Evolutionary conservation across 352 stramenopile species (phyloP), one percentile per base, ranked within the genome.

Genomic region (Phytophthora aleatoria): DNA sequence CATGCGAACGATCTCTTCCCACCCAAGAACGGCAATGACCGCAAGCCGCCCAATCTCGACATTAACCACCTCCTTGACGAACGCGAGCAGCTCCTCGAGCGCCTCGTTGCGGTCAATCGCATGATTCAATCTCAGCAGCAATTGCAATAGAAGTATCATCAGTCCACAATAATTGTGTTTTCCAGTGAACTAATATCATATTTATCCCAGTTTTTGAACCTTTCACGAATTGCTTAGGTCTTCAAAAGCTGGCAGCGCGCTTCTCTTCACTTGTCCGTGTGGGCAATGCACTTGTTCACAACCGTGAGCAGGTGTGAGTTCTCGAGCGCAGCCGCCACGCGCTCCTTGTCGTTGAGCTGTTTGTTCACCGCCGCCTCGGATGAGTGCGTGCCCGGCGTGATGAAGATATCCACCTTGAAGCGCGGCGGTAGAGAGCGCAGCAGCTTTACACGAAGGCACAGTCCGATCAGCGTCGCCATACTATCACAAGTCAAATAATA

Each of bases 271-370:
- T 90, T 92, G 78, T 97, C 89, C 41, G 90, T 96, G 76, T 97
- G 87, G 20, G 76, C 77, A 62, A 99, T 98, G 70, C 96, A 99
- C 70, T 97, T 96, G 84, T 99, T 98, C 36, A 99, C 97, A 42
- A 99, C 96, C 41, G 91, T 88, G 8, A 98, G 78, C 61, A 99
- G 77, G 74, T 99, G 95, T 27, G 92, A 81, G 69, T 99, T 99
- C 74, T 99, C 97, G 24, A 99, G 81, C 20, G 97, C 97, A 13
- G 97, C 97, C 1, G 91, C 90, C 9, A 99, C 95, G 58, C 97
- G 84, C 69, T 99, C 97, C 70, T 99, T 99, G 73, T 99, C 96
- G 57, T 97, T 96, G 26, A 99, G 83, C 76, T 99, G 97, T 70
- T 98, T 99, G 88, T 98, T 98, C 51, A 99, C 91, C 28, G 92